phyloP scores from a whole-genome alignment of 2,329 filamentous ascomycete species.

The Fusarium irregulare region DNA sequence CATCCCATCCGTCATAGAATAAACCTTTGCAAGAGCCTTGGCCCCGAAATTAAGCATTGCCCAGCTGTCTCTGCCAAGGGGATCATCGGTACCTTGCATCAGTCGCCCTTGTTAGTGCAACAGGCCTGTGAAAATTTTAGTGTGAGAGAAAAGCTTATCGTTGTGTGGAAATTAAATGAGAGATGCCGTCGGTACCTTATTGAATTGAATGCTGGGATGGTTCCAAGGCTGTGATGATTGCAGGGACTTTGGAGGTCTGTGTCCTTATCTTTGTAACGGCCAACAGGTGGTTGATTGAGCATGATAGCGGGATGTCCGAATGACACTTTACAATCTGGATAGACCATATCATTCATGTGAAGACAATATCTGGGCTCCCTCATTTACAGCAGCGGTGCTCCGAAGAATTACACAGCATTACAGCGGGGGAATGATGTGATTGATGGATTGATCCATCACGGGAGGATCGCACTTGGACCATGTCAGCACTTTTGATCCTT shows the following conservation, averaged over 20 bases:
- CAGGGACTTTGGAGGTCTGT: not conserved
- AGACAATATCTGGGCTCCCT: not conserved
- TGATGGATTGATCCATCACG: not conserved
- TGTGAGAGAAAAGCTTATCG: constrained; percentile 18
- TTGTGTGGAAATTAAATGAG: not conserved
- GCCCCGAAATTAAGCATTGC: constrained; percentile 29
- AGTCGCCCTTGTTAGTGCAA: not conserved
- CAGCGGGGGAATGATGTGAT: not conserved
- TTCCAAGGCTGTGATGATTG: not conserved
- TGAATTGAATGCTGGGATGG: not conserved
- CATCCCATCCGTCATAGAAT: constrained; percentile 9
- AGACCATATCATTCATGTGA: not conserved
- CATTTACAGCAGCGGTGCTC: not conserved
- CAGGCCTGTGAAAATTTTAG: constrained; percentile 3
- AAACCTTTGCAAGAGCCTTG: constrained; percentile 3
- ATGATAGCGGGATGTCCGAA: not conserved
- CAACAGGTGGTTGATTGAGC: not conserved
- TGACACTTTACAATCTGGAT: not conserved
- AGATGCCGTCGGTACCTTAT: not conserved
- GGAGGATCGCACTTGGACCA: constrained; percentile 19
- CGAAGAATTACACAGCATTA: not conserved
- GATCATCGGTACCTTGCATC: constrained; percentile 23
- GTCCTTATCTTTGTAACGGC: constrained; percentile 3
- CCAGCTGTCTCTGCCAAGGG: constrained; percentile 26
- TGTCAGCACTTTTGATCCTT: constrained; percentile 4